These are phyloP conservation scores for Corymbia calophylla DNA, from an alignment of 441 rosid genomes.

Conservation along the genomic window DNA sequence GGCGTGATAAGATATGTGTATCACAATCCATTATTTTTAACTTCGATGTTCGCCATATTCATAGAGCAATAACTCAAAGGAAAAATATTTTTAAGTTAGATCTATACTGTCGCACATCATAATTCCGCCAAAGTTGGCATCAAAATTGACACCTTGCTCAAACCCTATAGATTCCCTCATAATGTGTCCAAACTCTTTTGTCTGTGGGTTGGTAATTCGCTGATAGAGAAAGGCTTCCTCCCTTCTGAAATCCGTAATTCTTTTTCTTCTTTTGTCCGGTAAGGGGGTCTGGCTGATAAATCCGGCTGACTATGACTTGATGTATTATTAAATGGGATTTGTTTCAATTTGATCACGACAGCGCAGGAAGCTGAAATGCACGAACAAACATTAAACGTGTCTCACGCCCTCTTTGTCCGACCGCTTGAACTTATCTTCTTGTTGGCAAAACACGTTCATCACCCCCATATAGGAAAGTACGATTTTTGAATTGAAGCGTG, in stretches of 20 bases:
- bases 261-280: neutral
- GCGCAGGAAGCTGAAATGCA: neutral
- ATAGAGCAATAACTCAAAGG: neutral
- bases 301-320: neutral
- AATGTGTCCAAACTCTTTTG: neutral
- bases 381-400: neutral
- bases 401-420: neutral
- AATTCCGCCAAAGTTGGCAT: neutral
- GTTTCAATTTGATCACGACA: neutral
- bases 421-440: neutral
- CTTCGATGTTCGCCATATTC: neutral
- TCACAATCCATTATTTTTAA: neutral
- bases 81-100: neutral
- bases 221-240: neutral
- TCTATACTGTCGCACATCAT: neutral
- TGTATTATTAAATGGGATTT: neutral
- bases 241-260: neutral
- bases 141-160: neutral
- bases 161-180: neutral
- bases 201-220: neutral
- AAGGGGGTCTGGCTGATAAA: neutral
- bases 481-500: neutral
- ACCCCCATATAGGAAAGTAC: neutral
- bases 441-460: neutral
- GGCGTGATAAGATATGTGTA: accelerated